These are phyloP conservation scores for Lachnellula subtilissima DNA, from an alignment of 2,329 filamentous ascomycete genomes.

Conservation along the genomic window DNA sequence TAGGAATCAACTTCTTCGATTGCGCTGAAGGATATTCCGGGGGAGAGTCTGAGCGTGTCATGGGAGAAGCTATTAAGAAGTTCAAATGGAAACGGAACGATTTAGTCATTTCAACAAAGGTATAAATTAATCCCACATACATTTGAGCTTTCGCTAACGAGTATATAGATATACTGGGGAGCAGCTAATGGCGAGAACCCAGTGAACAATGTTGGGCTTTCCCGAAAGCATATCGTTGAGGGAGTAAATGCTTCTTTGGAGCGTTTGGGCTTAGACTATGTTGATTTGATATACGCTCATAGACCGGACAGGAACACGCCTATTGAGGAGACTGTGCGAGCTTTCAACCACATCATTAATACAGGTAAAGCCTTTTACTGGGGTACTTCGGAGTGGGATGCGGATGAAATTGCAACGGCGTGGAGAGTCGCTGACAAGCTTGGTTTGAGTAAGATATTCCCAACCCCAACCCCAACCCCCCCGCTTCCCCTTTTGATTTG, in stretches of 20 bases:
- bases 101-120: conserved; percentile 53
- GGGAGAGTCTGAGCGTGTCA: conserved; percentile 49
- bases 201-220: conserved; percentile 53
- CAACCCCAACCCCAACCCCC: too few relatives aligned
- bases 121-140: conserved; percentile 11
- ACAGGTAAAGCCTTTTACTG: conserved; percentile 66
- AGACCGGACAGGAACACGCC: conserved; percentile 62
- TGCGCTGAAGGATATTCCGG: conserved; percentile 50
- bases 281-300: conserved; percentile 66
- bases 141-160: conserved; percentile 1
- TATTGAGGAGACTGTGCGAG: conserved; percentile 66
- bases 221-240: conserved; percentile 57
- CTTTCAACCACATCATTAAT: conserved; percentile 66
- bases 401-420: conserved; percentile 60
- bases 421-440: conserved; percentile 57
- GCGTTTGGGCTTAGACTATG: conserved; percentile 46
- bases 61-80: conserved; percentile 52
- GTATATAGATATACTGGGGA: conserved; percentile 58
- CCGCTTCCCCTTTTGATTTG: too few relatives aligned
- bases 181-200: conserved; percentile 36
- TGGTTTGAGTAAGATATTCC: conserved; percentile 37
- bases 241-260: conserved; percentile 49
- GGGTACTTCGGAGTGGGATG: conserved; percentile 65
- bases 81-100: conserved; percentile 54
- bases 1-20: conserved; percentile 55